Percentiles rank a stretch among this genome's conserved stretches.
Conservation (phyloP, 176 grass and related monocot species). For the Coix lacrymajobi region DNA sequence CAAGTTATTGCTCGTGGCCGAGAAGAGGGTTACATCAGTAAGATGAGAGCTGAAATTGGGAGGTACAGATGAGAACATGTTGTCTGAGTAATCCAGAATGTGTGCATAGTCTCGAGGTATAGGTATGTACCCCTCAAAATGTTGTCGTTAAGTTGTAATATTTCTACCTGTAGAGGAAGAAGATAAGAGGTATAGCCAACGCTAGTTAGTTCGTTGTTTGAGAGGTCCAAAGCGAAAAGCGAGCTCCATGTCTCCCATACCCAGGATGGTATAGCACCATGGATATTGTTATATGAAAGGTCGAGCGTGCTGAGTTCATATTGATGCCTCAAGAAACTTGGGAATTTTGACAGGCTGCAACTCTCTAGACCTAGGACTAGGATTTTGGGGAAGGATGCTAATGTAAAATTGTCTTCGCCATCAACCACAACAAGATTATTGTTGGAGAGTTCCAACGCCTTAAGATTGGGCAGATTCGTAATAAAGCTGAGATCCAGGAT, state of each 20-base stretch:
- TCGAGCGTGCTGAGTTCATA: too few species aligned
- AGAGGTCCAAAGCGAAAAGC: constrained; percentile 15
- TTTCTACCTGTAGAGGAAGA: background rate
- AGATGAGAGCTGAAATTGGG: constrained; percentile 26
- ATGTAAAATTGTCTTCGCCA: constrained; percentile 6
- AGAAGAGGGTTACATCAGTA: constrained; percentile 6
- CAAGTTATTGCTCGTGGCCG: background rate
- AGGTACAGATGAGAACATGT: background rate
- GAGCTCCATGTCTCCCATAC: background rate
- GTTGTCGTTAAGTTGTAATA: background rate
- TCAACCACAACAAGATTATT: constrained; percentile 33
- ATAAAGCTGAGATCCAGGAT: constrained; percentile 3
- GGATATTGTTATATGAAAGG: constrained; percentile 20
- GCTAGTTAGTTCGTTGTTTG: constrained; percentile 28
- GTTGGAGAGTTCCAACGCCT: constrained; percentile 30
- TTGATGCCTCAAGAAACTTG: constrained; percentile 30
- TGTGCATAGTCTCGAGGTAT: background rate
- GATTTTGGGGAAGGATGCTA: background rate
- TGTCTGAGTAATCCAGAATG: background rate
- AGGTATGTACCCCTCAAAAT: constrained; percentile 2
- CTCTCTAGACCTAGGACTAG: background rate
- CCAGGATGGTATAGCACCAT: constrained; percentile 35
- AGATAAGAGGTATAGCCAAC: constrained; percentile 5
- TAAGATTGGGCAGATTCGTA: constrained; percentile 16
- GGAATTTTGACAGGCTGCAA: constrained; percentile 37